A percentile compares a stretch with the other conserved stretches of the same genome.
phyloP scores from a whole-genome alignment of 352 stramenopile species.

The Hyaloperonospora arabidopsidis region DNA sequence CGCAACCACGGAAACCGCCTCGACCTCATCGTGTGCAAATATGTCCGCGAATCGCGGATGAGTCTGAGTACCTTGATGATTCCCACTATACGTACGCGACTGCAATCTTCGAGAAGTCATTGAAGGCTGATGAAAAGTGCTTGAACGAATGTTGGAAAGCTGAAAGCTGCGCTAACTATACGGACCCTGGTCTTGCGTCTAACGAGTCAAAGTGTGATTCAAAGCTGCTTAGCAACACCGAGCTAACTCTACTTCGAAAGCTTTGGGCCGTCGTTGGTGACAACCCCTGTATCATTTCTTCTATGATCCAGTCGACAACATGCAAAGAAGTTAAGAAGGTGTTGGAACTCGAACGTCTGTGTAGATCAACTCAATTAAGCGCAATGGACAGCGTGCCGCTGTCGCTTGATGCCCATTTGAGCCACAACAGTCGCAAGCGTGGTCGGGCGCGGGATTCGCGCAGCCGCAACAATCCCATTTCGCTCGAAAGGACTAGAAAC shows the following conservation, averaged over 20 bases:
- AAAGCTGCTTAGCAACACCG: slow-evolving; percentile 18
- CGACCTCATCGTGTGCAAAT: slow-evolving; percentile 23
- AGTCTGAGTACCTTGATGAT: slow-evolving; percentile 66
- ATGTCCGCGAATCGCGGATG: slow-evolving; percentile 26
- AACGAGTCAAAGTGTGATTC: slow-evolving; percentile 6
- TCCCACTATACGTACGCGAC: slow-evolving; percentile 39
- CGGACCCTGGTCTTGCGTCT: not conserved
- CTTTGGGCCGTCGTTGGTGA: slow-evolving; percentile 46
- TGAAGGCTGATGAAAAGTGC: slow-evolving; percentile 25
- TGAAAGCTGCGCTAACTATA: not conserved
- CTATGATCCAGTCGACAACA: slow-evolving; percentile 43
- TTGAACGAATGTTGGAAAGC: slow-evolving; percentile 41
- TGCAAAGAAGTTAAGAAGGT: slow-evolving; percentile 52
- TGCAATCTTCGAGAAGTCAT: slow-evolving; percentile 37
- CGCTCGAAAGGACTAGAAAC: slow-evolving; percentile 56
- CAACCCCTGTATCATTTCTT: slow-evolving; percentile 60
- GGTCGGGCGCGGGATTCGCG: slow-evolving; percentile 18
- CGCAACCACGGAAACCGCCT: slow-evolving; percentile 20
- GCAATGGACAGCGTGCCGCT: slow-evolving; percentile 30
- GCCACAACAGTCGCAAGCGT: slow-evolving; percentile 40
- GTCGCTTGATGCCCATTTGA: slow-evolving; percentile 32
- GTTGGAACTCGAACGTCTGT: slow-evolving; percentile 38
- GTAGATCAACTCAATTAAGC: slow-evolving; percentile 12
- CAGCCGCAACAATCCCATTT: slow-evolving; percentile 55
- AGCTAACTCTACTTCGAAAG: slow-evolving; percentile 54